Conservation (phyloP, 225 moss, liverwort and hornwort genomes). For the Pseudisothecium myosuroides region DNA sequence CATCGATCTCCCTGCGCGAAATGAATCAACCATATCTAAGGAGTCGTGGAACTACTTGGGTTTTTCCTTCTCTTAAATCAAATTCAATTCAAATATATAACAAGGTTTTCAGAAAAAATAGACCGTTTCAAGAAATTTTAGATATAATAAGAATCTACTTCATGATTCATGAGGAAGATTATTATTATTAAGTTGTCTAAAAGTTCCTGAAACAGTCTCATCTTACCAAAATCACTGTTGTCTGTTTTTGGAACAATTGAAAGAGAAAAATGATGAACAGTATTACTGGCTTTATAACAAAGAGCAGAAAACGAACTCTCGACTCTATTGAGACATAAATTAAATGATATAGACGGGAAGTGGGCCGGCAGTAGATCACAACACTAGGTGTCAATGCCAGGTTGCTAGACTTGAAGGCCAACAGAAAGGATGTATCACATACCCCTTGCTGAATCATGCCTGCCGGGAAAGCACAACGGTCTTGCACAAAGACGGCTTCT, state of each 20-base stretch:
- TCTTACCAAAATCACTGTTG: neutral
- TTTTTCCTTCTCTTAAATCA: neutral
- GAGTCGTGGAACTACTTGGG: neutral
- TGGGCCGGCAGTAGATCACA: neutral
- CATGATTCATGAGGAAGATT: neutral
- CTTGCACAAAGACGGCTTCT: conserved; percentile 58
- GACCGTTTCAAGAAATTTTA: neutral
- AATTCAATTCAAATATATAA: neutral
- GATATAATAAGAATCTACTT: neutral
- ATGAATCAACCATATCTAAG: neutral
- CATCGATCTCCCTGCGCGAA: conserved; percentile 68
- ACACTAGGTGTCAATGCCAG: neutral
- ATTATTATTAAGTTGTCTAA: neutral
- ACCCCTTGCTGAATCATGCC: conserved; percentile 78
- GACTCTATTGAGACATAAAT: neutral
- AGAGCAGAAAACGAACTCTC: neutral
- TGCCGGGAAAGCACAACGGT: conserved; percentile 78
- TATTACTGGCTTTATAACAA: neutral
- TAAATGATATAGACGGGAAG: neutral
- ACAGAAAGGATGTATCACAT: neutral
- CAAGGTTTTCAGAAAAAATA: neutral
- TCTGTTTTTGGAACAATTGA: neutral
- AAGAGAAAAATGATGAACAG: neutral
- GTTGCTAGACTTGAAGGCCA: neutral
- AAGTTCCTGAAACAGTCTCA: neutral